Conservation (phyloP, 73 alveolate genomes). For the Breviolum minutum region DNA sequence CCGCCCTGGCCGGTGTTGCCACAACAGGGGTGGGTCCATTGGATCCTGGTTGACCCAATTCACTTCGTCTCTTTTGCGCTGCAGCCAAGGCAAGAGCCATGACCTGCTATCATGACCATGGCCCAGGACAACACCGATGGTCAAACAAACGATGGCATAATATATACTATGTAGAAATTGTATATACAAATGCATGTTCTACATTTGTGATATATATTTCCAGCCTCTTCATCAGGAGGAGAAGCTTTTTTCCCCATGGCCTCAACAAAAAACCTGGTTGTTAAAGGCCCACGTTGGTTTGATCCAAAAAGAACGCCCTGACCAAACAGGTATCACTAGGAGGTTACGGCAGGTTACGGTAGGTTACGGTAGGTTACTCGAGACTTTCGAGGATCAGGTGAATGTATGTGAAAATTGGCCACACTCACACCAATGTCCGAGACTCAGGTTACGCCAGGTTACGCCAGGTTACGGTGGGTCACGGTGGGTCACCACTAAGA, state of each 20-base stretch:
- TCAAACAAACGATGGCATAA: not conserved
- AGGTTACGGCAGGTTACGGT: not conserved
- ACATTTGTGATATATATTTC: not conserved
- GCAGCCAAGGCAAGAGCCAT: constrained; percentile 25
- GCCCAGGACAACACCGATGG: not conserved
- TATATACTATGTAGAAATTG: not conserved
- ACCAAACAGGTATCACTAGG: not conserved
- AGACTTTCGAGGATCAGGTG: not conserved
- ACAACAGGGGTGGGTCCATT: not conserved
- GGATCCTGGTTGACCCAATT: not conserved
- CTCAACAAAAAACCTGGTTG: not conserved
- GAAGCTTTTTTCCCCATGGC: constrained; percentile 1
- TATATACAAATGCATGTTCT: not conserved
- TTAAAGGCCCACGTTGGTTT: not conserved
- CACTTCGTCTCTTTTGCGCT: not conserved
- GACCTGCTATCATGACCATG: not conserved
- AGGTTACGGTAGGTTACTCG: constrained; percentile 18
- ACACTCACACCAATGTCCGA: not conserved
- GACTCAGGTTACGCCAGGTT: constrained; percentile 29
- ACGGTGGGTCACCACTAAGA: not conserved
- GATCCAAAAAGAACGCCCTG: not conserved
- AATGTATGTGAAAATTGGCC: not conserved
- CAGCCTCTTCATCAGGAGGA: not conserved
- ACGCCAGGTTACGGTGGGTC: constrained; percentile 27
- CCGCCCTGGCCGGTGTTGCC: constrained; percentile 2